Base-by-base conservation (phyloP, 371 early-diverging fungal genomes). In the Mucor plumbeus region DNA sequence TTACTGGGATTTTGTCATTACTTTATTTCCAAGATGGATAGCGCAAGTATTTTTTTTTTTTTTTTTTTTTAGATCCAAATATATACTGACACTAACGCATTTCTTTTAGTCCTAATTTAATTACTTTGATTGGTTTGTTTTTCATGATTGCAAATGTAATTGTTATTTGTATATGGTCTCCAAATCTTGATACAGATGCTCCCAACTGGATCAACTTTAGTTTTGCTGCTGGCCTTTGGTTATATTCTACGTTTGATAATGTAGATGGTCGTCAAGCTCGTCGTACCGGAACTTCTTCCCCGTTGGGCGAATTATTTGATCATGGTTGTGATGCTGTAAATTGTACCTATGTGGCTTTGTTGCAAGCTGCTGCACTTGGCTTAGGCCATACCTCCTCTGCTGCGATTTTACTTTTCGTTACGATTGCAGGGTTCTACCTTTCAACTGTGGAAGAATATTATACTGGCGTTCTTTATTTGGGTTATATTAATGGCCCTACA, bases 211-310 rank as follows among this genome's bases (percentile, higher is more conserved):
- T 97, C 31, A 94, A 95, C 79, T 91, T 94, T 61, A 88, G 85
- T 71, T 95, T 91, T 81, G 93, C 92, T 8, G 73, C 93, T 15
- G 94, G 95, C 53, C 82, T 99, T 64, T 98, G 95, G 91, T 77
- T 97, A 39, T 98, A 98, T 78, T 94, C 94, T 63, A 95, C 97
- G 17, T 91, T 97, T 72, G 99, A 99, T 83, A 95, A 94, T 68
- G 92, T 99, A 34, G 99, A 99, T 78, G 99, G 99, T 50, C 94
- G 95, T 81, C 99, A 99, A 78, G 99, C 99, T 10, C 87, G 99
- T 57, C 86, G 95, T 55, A 98, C 98, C 15, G 92, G 93, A 17
- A 86, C 94, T 1, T 91, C 92, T 0, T 94, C 95, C 7, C 96
- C 99, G 9, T 85, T 99, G 11, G 99, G 99, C 31, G 98, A 99